Evolutionary conservation across 129 eudicot species (phyloP).

Genomic region (Gnaphalium uliginosum): DNA sequence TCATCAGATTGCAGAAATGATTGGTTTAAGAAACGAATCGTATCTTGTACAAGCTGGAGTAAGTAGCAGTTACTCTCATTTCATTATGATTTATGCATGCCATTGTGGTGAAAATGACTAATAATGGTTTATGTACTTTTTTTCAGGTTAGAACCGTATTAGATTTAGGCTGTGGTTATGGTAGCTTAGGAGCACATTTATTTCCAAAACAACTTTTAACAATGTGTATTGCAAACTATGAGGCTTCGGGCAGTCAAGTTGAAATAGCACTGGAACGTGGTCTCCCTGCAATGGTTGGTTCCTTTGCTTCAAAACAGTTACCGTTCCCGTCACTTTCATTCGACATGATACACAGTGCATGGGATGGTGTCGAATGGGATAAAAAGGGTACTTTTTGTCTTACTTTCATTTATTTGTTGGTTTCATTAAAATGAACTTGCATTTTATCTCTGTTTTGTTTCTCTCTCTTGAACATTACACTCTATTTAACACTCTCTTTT

Average conservation of each 20-base stretch:
- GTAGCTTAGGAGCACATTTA: slow-evolving; percentile 96
- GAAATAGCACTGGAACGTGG: slow-evolving; percentile 95
- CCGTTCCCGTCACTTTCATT: slow-evolving; percentile 93
- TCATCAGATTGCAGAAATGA: slow-evolving; percentile 98
- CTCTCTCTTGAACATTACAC: no score
- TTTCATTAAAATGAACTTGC: not conserved
- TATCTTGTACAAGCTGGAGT: slow-evolving; percentile 92
- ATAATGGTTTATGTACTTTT: not conserved
- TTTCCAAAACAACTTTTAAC: slow-evolving; percentile 70
- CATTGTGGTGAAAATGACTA: slow-evolving; percentile 8
- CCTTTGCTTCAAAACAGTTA: slow-evolving; percentile 72
- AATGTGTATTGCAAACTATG: slow-evolving; percentile 90
- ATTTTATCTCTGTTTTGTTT: no score
- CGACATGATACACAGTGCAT: slow-evolving; percentile 93
- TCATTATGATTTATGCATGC: not conserved
- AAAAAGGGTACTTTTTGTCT: slow-evolving; percentile 60
- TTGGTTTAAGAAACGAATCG: slow-evolving; percentile 88
- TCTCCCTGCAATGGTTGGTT: slow-evolving; percentile 93
- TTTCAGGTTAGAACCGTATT: slow-evolving; percentile 80
- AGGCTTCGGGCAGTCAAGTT: slow-evolving; percentile 97
- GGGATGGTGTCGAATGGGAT: slow-evolving; percentile 85
- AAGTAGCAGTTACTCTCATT: slow-evolving; percentile 32
- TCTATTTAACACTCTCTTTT: no score
- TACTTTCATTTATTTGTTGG: not conserved
- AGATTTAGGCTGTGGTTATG: slow-evolving; percentile 97